These are phyloP conservation scores for Adenanthera pavonina DNA, from an alignment of 306 rosid genomes.

Conservation along the genomic window DNA sequence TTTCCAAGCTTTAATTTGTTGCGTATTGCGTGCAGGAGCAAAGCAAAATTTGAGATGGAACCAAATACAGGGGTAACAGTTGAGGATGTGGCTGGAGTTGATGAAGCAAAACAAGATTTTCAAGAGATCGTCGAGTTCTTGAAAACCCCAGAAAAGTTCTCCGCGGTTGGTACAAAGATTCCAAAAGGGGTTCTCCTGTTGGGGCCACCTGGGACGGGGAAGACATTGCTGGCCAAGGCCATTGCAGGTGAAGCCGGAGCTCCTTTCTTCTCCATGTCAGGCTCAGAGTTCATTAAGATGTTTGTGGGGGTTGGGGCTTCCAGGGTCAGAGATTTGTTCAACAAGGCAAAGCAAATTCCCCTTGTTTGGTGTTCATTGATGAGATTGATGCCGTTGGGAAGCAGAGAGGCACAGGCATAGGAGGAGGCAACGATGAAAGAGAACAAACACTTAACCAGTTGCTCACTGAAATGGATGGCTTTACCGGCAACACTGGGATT, in stretches of 20 bases:
- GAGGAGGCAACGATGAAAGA: slow-evolving; percentile 86
- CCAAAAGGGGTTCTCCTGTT: slow-evolving; percentile 76
- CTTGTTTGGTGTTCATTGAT: slow-evolving; percentile 80
- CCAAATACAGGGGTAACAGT: slow-evolving; percentile 87
- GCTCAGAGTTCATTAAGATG: slow-evolving; percentile 89
- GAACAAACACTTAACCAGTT: slow-evolving; percentile 82
- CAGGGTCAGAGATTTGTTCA: slow-evolving; percentile 79
- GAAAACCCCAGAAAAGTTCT: slow-evolving; percentile 78
- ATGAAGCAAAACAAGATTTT: slow-evolving; percentile 90
- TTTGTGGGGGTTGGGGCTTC: slow-evolving; percentile 89
- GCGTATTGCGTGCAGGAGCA: slow-evolving; percentile 52
- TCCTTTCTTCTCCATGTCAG: slow-evolving; percentile 81
- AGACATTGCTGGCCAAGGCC: slow-evolving; percentile 81
- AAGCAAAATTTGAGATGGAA: slow-evolving; percentile 83
- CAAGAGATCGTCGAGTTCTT: slow-evolving; percentile 81
- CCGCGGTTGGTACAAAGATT: slow-evolving; percentile 74
- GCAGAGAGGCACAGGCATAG: slow-evolving; percentile 87
- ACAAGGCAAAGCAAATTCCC: slow-evolving; percentile 76
- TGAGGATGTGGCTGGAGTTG: slow-evolving; percentile 82
- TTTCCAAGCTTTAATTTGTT: background rate
- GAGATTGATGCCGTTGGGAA: slow-evolving; percentile 88
- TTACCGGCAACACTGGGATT: slow-evolving; percentile 68
- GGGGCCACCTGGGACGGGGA: slow-evolving; percentile 87
- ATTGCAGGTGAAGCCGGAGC: slow-evolving; percentile 94
- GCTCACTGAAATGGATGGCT: slow-evolving; percentile 90